These are phyloP conservation scores for Persicaria maculosa DNA, from an alignment of 148 eudicot genomes.

Conservation along the genomic window DNA sequence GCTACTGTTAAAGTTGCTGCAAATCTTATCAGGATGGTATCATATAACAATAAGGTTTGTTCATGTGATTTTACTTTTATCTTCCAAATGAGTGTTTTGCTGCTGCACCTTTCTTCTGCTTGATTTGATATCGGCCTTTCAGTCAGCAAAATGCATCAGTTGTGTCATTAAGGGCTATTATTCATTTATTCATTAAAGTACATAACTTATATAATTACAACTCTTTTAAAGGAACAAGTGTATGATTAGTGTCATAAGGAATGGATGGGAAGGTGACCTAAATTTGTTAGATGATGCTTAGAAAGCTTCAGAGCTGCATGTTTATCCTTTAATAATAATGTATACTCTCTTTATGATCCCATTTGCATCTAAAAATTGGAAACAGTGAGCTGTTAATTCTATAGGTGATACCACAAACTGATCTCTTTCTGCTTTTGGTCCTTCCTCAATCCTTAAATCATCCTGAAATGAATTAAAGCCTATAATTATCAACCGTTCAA, in stretches of 20 bases:
- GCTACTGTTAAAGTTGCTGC: constrained; percentile 99
- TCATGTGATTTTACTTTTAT: not conserved
- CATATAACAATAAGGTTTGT: constrained; percentile 84
- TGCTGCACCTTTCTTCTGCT: not conserved
- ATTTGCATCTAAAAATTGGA: not conserved
- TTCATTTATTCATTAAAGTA: not conserved
- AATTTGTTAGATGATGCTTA: not conserved
- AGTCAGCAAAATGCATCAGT: not conserved
- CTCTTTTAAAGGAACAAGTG: not conserved
- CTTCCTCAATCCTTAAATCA: not conserved
- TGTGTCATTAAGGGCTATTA: not conserved
- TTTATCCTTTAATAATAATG: no score
- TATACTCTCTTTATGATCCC: not conserved
- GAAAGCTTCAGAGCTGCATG: not conserved
- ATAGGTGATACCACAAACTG: not conserved
- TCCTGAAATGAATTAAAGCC: not conserved
- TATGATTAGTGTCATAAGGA: not conserved
- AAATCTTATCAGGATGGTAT: constrained; percentile 67
- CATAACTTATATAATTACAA: not conserved
- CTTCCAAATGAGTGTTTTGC: not conserved
- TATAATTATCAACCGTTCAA: not conserved
- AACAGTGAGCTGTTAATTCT: not conserved
- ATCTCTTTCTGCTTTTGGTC: not conserved
- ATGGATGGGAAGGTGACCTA: not conserved
- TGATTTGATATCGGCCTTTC: not conserved